Conservation (phyloP, 371 early-diverging fungal genomes). For the Saksenaea oblongispora region DNA sequence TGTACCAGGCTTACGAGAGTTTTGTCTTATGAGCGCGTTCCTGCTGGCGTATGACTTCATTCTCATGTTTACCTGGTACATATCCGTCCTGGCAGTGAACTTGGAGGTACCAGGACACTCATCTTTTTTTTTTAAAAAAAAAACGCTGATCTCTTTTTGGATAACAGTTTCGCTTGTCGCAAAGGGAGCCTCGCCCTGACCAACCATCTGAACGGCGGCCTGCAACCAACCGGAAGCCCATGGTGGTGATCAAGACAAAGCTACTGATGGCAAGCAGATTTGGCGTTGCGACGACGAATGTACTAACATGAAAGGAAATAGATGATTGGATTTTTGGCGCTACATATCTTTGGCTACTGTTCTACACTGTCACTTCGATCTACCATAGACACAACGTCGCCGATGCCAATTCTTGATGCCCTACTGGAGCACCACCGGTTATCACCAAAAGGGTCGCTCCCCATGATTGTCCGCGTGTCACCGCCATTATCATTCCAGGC, state of each 20-base stretch:
- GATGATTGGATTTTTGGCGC: constrained; percentile 71
- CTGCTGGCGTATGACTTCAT: constrained; percentile 82
- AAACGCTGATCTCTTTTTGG: background rate
- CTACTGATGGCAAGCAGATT: constrained; percentile 43
- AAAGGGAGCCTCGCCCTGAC: background rate
- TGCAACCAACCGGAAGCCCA: constrained; percentile 11
- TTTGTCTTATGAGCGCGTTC: constrained; percentile 81
- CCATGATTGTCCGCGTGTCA: constrained; percentile 64
- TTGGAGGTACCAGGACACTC: constrained; percentile 61
- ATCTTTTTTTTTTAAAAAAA: background rate
- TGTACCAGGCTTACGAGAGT: constrained; percentile 77
- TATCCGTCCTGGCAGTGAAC: constrained; percentile 86
- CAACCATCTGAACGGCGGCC: background rate
- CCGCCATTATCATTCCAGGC: constrained; percentile 63
- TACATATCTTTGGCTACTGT: constrained; percentile 75
- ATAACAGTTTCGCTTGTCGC: background rate
- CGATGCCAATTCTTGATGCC: constrained; percentile 35
- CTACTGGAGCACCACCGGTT: constrained; percentile 49
- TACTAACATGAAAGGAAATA: constrained; percentile 7
- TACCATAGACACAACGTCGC: constrained; percentile 48
- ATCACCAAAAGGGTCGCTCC: constrained; percentile 41
- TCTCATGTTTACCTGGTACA: constrained; percentile 85
- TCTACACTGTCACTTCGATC: constrained; percentile 56
- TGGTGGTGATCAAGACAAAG: constrained; percentile 57
- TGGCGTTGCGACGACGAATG: background rate